These are phyloP conservation scores for Phyllosticta citriasiana DNA, from an alignment of 2,329 filamentous ascomycete genomes.

Conservation along the genomic window DNA sequence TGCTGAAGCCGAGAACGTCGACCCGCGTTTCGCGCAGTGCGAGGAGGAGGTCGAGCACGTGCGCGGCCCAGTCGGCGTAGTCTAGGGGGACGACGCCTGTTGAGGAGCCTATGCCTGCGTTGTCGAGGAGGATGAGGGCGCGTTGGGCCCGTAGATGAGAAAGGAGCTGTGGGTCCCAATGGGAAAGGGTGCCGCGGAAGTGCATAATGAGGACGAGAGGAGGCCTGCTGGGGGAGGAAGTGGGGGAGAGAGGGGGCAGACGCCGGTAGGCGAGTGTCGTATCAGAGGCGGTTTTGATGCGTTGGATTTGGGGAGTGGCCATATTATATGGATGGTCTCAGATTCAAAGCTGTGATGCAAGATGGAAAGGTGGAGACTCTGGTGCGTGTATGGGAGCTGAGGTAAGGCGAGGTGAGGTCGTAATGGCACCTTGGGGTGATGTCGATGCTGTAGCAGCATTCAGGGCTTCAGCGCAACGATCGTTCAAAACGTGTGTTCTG, in stretches of 20 bases:
- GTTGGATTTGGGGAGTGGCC: not conserved
- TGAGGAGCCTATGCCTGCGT: conserved; percentile 38
- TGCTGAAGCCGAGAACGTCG: conserved; percentile 42
- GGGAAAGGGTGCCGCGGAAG: conserved; percentile 18
- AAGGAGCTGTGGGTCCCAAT: conserved; percentile 26
- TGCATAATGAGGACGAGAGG: conserved; percentile 17
- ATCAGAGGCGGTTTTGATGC: not conserved
- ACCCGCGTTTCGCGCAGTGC: conserved; percentile 26
- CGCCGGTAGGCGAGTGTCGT: not conserved
- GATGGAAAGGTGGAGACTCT: too few relatives aligned
- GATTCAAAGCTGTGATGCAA: too few relatives aligned
- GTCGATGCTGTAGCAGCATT: too few relatives aligned
- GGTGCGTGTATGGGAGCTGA: too few relatives aligned
- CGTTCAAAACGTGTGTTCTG: too few relatives aligned
- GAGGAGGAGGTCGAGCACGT: conserved; percentile 17
- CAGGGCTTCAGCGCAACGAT: too few relatives aligned
- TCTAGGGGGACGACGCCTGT: conserved; percentile 34
- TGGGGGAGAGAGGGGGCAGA: not conserved
- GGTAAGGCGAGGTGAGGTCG: too few relatives aligned
- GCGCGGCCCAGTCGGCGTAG: conserved; percentile 26
- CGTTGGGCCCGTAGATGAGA: conserved; percentile 35
- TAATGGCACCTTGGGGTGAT: too few relatives aligned
- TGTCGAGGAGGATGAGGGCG: conserved; percentile 39
- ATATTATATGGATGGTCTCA: not conserved
- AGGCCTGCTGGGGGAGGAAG: too few relatives aligned